phyloP scores from a whole-genome alignment of 345 rosid species.

The Gossypium raimondii region DNA sequence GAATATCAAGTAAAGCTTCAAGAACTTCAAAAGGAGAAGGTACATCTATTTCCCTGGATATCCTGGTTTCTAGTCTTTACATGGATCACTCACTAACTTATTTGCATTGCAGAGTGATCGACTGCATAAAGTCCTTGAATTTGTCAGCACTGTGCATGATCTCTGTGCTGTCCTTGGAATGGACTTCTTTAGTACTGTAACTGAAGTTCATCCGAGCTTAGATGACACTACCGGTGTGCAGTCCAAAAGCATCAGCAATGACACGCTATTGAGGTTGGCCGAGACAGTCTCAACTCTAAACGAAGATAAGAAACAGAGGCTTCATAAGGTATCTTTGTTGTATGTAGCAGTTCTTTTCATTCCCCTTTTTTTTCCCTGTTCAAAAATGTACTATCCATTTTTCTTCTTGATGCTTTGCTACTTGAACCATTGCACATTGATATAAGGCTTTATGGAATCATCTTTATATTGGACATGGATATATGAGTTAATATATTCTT shows the following conservation, averaged over 20 bases:
- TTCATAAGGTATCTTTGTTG: slow-evolving; percentile 51
- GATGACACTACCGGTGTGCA: slow-evolving; percentile 59
- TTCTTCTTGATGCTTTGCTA: background rate
- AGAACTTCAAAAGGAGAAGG: slow-evolving; percentile 96
- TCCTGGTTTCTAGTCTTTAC: background rate
- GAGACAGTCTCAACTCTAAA: slow-evolving; percentile 68
- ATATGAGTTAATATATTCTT: background rate
- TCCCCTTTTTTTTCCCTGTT: background rate
- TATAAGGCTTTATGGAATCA: background rate
- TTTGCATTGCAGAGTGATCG: slow-evolving; percentile 66
- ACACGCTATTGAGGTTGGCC: slow-evolving; percentile 71
- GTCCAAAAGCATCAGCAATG: slow-evolving; percentile 92
- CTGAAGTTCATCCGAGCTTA: slow-evolving; percentile 95
- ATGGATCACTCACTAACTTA: slow-evolving; percentile 14
- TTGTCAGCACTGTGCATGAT: slow-evolving; percentile 92
- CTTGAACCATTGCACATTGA: background rate
- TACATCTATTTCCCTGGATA: slow-evolving; percentile 16
- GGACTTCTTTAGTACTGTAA: slow-evolving; percentile 77
- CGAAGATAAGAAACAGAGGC: slow-evolving; percentile 88
- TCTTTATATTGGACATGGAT: background rate
- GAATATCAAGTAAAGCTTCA: slow-evolving; percentile 73
- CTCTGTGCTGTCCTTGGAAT: slow-evolving; percentile 85
- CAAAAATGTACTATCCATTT: background rate
- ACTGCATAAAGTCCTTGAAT: slow-evolving; percentile 82
- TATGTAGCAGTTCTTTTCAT: background rate